Conservation (phyloP, 116 monocot species). For the Dioscorea cayenensis region DNA sequence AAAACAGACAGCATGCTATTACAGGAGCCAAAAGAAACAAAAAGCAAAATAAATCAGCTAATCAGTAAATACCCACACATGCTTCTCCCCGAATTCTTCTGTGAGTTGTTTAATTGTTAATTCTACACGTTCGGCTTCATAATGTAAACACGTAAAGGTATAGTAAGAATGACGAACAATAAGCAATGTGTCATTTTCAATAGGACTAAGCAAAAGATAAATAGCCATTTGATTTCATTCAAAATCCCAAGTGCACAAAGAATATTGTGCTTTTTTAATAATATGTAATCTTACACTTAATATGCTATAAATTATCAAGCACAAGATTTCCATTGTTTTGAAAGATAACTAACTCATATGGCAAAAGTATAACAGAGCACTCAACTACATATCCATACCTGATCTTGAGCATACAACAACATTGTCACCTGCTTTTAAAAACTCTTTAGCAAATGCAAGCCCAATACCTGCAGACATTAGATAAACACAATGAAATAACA, state of each 20-base stretch:
- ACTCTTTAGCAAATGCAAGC: constrained; percentile 84
- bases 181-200: background rate
- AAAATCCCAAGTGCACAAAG: too few relatives aligned
- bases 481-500: background rate
- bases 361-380: too few relatives aligned
- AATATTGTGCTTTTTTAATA: too few relatives aligned
- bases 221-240: background rate
- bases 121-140: constrained; percentile 80
- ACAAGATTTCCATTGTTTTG: too few relatives aligned
- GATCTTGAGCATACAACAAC: constrained; percentile 94
- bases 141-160: background rate
- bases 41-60: constrained; percentile 22
- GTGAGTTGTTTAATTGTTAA: constrained; percentile 50
- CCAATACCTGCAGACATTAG: constrained; percentile 62
- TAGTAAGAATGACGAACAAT: background rate
- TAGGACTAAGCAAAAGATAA: background rate
- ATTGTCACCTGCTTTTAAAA: constrained; percentile 83
- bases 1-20: background rate
- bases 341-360: too few relatives aligned
- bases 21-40: background rate
- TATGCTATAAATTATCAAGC: too few relatives aligned
- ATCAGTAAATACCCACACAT: constrained; percentile 93
- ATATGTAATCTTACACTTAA: too few relatives aligned
- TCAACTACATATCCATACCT: constrained; percentile 26
- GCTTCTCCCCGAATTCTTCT: constrained; percentile 74